A percentile compares a stretch with the other conserved stretches of the same genome.
Conservation (phyloP, 495 filamentous ascomycete genomes). For the Aspergillus bridgeri region DNA sequence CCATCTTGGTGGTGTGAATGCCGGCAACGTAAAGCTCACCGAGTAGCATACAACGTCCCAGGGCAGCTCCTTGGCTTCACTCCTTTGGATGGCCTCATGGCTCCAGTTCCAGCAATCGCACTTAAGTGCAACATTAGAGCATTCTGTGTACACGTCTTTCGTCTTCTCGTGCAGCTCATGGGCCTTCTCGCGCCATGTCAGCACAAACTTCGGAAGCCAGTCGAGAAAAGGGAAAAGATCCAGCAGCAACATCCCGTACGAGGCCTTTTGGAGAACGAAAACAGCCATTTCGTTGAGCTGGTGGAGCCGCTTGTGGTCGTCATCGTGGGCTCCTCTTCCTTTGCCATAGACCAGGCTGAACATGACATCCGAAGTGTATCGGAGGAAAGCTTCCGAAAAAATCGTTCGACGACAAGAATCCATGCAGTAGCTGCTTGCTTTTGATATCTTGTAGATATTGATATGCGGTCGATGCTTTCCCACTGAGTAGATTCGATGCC, state of each 20-base stretch:
- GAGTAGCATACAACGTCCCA: conserved; percentile 25
- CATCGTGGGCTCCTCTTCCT: neutral
- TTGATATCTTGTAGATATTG: conserved; percentile 36
- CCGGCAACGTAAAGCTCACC: conserved; percentile 37
- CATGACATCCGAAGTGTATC: conserved; percentile 21
- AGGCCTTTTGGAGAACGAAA: conserved; percentile 9
- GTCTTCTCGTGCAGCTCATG: conserved; percentile 1
- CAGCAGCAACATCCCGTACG: conserved; percentile 14
- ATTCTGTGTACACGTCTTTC: conserved; percentile 1
- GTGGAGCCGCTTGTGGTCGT: conserved; percentile 14
- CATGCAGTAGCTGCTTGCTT: conserved; percentile 25
- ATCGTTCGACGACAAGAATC: conserved; percentile 15
- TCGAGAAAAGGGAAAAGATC: conserved; percentile 29
- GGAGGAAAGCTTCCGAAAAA: conserved; percentile 16
- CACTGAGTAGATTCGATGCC: conserved; percentile 22
- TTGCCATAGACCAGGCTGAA: conserved; percentile 26
- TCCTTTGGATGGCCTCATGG: neutral
- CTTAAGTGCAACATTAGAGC: neutral
- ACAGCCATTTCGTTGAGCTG: conserved; percentile 15
- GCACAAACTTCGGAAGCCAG: conserved; percentile 17
- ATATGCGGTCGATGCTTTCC: conserved; percentile 29
- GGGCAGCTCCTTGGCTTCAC: neutral
- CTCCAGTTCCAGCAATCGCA: conserved; percentile 11
- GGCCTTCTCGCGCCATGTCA: conserved; percentile 20
- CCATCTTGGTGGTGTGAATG: conserved; percentile 30